Evolutionary conservation across 768 basidiomycete species (phyloP).

Genomic region (Sutorius australiensis): DNA sequence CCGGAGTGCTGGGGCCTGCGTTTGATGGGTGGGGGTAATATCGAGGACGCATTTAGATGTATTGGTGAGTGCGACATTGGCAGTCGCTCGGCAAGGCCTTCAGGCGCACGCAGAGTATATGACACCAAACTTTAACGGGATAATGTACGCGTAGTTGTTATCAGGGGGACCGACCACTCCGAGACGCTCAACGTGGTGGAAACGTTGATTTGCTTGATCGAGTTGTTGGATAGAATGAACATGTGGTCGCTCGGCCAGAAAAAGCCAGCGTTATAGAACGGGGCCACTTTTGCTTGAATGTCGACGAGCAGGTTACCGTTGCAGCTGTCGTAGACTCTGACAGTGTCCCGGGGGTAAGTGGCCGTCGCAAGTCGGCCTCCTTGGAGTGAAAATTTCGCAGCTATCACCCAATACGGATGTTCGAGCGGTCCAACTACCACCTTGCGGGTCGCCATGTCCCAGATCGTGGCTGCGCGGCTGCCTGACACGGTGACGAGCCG

Average conservation of each 20-base stretch:
- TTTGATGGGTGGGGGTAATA: slow-evolving; percentile 39
- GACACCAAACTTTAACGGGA: slow-evolving; percentile 4
- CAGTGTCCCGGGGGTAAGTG: not conserved
- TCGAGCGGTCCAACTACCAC: not conserved
- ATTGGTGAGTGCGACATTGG: slow-evolving; percentile 18
- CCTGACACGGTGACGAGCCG: slow-evolving; percentile 8
- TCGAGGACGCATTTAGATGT: slow-evolving; percentile 17
- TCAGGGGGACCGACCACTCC: slow-evolving; percentile 1
- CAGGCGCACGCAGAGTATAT: not conserved
- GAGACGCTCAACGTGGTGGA: not conserved
- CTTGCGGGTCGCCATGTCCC: not conserved
- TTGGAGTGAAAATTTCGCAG: slow-evolving; percentile 12
- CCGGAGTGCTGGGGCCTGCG: slow-evolving; percentile 41
- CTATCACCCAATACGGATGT: slow-evolving; percentile 9
- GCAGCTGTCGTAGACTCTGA: slow-evolving; percentile 8
- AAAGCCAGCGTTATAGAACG: slow-evolving; percentile 12
- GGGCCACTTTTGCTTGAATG: slow-evolving; percentile 1
- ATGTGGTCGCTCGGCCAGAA: slow-evolving; percentile 4
- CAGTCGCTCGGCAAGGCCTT: not conserved
- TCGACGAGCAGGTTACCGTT: not conserved
- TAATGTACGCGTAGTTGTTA: slow-evolving; percentile 7
- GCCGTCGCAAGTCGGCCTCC: slow-evolving; percentile 9
- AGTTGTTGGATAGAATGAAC: slow-evolving; percentile 1
- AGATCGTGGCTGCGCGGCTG: slow-evolving; percentile 2
- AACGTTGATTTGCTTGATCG: not conserved